Percentiles rank a stretch among this genome's conserved stretches.
These are phyloP conservation scores for Aristolochia contorta DNA, from an alignment of 164 flowering plant genomes.

Conservation along the genomic window DNA sequence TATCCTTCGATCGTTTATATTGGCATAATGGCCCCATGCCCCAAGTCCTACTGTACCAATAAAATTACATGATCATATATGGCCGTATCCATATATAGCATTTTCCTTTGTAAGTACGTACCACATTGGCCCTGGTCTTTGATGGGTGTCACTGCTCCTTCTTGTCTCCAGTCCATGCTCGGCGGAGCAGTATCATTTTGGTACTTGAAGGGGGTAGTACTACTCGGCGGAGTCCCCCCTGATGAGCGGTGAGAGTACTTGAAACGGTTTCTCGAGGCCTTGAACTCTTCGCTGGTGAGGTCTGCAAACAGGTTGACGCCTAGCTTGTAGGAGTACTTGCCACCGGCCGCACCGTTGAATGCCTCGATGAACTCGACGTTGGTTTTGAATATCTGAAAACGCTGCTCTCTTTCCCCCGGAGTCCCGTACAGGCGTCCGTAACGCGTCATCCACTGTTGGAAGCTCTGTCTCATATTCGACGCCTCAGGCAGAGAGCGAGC, in stretches of 20 bases:
- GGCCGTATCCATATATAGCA: too few relatives aligned
- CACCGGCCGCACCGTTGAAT: constrained; percentile 2
- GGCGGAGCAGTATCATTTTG: constrained; percentile 7
- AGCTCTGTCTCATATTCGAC: constrained; percentile 7
- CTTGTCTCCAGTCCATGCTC: constrained; percentile 7
- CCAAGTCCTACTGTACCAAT: too few relatives aligned
- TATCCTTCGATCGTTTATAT: too few relatives aligned
- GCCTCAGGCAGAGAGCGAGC: constrained; percentile 2
- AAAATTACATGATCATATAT: too few relatives aligned
- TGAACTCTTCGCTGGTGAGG: constrained; percentile 30
- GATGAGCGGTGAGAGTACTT: neutral
- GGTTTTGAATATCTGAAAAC: constrained; percentile 15
- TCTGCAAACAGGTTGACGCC: constrained; percentile 27
- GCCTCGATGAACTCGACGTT: constrained; percentile 1
- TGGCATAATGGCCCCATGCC: too few relatives aligned
- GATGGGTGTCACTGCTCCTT: constrained; percentile 7
- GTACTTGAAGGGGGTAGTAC: constrained; percentile 7
- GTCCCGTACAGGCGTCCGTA: constrained; percentile 24
- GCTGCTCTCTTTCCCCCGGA: constrained; percentile 20
- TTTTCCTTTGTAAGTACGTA: too few relatives aligned
- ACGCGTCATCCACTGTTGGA: constrained; percentile 31
- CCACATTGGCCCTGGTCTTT: constrained; percentile 11
- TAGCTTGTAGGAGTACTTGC: constrained; percentile 15
- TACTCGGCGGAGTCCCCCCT: neutral
- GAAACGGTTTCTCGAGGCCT: constrained; percentile 5